A percentile compares a stretch with the other conserved stretches of the same genome.
Evolutionary conservation across 768 basidiomycete genomes (phyloP).

Genomic region (Trametes cingulata): DNA sequence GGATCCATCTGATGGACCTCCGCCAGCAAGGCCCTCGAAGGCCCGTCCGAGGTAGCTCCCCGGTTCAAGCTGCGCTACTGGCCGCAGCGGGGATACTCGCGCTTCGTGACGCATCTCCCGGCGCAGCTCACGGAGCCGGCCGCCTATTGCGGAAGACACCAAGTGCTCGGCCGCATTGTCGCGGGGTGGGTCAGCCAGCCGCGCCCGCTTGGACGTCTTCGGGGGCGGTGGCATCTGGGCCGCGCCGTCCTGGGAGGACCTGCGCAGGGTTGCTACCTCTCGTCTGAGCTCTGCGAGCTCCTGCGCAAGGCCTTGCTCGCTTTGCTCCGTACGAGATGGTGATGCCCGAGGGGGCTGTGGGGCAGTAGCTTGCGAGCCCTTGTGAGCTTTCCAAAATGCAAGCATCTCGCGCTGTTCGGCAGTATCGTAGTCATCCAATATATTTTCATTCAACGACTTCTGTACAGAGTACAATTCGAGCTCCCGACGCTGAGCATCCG

Average conservation of each 20-base stretch:
- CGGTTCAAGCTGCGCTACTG: conserved; percentile 8
- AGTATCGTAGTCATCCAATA: neutral
- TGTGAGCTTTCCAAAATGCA: neutral
- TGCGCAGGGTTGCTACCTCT: neutral
- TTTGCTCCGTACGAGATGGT: neutral
- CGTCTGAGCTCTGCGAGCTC: neutral
- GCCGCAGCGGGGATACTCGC: neutral
- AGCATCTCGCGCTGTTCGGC: conserved; percentile 3
- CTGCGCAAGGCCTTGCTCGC: neutral
- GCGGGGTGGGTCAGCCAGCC: neutral
- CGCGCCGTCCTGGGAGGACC: neutral
- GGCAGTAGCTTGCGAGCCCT: neutral
- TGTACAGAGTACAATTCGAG: neutral
- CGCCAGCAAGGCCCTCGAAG: neutral
- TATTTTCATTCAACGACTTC: neutral
- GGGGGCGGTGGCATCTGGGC: neutral
- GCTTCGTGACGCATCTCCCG: neutral
- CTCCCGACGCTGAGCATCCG: conserved; percentile 17
- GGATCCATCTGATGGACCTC: neutral
- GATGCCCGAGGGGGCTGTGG: neutral
- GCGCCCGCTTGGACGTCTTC: neutral
- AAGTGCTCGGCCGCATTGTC: neutral
- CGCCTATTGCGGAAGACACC: neutral
- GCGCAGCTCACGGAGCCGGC: too few relatives aligned
- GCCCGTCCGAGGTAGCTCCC: conserved; percentile 13